Conservation (phyloP, 148 eudicot species). For the Rhododendron ovatum region DNA sequence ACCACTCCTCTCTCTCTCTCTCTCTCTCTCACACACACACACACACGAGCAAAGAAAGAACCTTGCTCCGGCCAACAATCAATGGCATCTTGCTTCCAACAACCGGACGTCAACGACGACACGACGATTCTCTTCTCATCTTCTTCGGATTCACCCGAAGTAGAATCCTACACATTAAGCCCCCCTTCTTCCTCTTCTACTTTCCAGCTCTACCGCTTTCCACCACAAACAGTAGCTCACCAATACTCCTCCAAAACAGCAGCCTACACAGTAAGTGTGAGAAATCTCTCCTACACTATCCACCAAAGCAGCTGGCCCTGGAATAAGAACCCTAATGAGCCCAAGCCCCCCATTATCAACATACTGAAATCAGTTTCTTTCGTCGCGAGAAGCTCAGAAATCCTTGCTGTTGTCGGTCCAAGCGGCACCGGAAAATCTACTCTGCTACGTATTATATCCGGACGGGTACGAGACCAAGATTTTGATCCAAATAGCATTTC, state of each 20-base stretch:
- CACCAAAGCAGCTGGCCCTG: conserved; percentile 25
- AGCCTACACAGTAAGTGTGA: conserved; percentile 41
- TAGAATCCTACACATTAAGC: conserved; percentile 31
- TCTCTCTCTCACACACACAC: background rate
- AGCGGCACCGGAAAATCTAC: conserved; percentile 95
- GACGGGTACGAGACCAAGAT: conserved; percentile 45
- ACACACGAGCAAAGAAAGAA: background rate
- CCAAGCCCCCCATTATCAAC: conserved; percentile 32
- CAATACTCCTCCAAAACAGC: conserved; percentile 7
- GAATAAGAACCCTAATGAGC: conserved; percentile 15
- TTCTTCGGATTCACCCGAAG: conserved; percentile 37
- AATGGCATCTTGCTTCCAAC: conserved; percentile 62
- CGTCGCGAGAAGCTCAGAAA: conserved; percentile 50
- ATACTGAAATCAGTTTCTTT: conserved; percentile 79
- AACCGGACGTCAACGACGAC: conserved; percentile 42
- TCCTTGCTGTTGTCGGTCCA: conserved; percentile 86
- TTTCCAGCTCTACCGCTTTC: conserved; percentile 56
- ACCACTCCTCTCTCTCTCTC: background rate
- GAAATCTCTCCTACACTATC: conserved; percentile 72
- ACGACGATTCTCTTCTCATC: conserved; percentile 62
- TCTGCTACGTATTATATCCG: conserved; percentile 60
- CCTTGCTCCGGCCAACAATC: background rate
- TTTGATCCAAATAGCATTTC: conserved; percentile 49
- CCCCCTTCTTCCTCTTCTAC: conserved; percentile 55
- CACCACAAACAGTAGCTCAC: conserved; percentile 28